Conservation (phyloP, 352 stramenopile genomes). For the Aphanomyces cochlioides region DNA sequence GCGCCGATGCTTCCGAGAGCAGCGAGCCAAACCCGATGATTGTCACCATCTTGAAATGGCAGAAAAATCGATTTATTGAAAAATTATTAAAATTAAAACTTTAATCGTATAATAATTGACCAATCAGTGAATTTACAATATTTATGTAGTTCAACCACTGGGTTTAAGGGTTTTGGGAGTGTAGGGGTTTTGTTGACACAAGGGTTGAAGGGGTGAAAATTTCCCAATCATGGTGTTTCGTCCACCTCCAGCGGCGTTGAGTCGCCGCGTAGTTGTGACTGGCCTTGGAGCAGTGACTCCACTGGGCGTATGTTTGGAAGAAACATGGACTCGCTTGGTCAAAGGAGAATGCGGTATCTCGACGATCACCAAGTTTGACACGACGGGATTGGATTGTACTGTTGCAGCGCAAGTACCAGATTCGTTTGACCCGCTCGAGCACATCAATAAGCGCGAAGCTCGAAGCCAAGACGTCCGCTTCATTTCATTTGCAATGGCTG, state of each 20-base stretch:
- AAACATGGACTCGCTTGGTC: constrained; percentile 80
- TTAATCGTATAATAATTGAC: too few species aligned
- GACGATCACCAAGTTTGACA: constrained; percentile 53
- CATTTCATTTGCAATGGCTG: constrained; percentile 78
- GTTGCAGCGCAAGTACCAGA: constrained; percentile 61
- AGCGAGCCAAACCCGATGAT: constrained; percentile 91
- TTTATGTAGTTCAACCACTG: too few species aligned
- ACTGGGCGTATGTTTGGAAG: constrained; percentile 79
- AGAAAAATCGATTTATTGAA: not conserved
- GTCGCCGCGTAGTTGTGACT: constrained; percentile 88
- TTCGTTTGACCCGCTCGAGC: constrained; percentile 63
- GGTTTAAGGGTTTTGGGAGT: too few species aligned
- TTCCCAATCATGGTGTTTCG: constrained; percentile 43
- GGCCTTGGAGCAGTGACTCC: constrained; percentile 88
- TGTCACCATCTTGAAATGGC: constrained; percentile 44
- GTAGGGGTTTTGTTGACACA: too few species aligned
- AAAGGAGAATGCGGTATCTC: constrained; percentile 73
- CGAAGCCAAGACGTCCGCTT: constrained; percentile 79
- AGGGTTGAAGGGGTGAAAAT: too few species aligned
- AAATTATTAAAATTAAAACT: not conserved
- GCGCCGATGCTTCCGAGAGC: constrained; percentile 82
- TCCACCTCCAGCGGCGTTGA: constrained; percentile 50
- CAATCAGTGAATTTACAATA: too few species aligned
- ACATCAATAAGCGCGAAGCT: constrained; percentile 60
- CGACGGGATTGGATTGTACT: constrained; percentile 56